phyloP scores from a whole-genome alignment of 345 rosid species.

The Bruguiera gymnorhiza region DNA sequence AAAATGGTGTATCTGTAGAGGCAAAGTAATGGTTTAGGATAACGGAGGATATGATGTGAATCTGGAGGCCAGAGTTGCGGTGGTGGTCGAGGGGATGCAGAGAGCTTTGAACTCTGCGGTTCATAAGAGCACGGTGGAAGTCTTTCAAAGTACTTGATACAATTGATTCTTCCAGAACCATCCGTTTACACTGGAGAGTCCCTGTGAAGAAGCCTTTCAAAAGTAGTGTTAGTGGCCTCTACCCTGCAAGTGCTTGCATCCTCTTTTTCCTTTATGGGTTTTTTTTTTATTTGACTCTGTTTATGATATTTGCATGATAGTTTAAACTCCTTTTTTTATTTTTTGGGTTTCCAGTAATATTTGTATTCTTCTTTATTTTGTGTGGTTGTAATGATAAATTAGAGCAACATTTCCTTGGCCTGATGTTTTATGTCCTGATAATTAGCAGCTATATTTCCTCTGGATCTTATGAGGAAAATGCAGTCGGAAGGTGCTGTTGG shows the following conservation, averaged over 20 bases:
- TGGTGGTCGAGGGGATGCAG: slow-evolving; percentile 68
- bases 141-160: background rate
- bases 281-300: too few relatives aligned
- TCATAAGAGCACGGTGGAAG: slow-evolving; percentile 54
- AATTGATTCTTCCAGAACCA: too few relatives aligned
- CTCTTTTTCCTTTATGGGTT: too few relatives aligned
- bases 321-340: too few relatives aligned
- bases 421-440: background rate
- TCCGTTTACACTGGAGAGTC: too few relatives aligned
- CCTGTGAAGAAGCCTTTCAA: background rate
- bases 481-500: slow-evolving; percentile 91
- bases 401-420: background rate
- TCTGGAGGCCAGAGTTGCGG: slow-evolving; percentile 78
- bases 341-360: too few relatives aligned
- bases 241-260: too few relatives aligned
- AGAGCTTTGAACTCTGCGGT: slow-evolving; percentile 53
- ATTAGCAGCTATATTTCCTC: slow-evolving; percentile 74
- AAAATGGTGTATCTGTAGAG: background rate
- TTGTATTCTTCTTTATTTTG: too few relatives aligned
- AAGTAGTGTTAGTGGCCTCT: background rate
- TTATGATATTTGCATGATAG: too few relatives aligned
- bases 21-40: background rate
- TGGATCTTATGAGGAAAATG: slow-evolving; percentile 90
- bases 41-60: slow-evolving; percentile 25
- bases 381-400: too few relatives aligned